A percentile compares a stretch with the other conserved stretches of the same genome.
Evolutionary conservation across 495 filamentous ascomycete genomes (phyloP).

Genomic region (Neurospora sp.): DNA sequence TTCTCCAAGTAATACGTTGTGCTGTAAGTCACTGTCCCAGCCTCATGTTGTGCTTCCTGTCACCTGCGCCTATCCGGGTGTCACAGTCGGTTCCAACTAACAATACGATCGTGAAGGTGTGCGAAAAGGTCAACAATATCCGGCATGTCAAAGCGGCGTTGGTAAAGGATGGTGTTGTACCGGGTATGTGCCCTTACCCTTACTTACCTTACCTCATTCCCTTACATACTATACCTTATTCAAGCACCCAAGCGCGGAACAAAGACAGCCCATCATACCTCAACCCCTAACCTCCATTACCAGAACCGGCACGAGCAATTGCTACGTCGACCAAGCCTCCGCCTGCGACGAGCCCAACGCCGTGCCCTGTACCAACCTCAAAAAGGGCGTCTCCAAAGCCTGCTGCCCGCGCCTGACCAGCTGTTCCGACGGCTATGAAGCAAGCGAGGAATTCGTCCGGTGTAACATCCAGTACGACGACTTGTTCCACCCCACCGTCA

Average conservation of each 20-base stretch:
- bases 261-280: not conserved
- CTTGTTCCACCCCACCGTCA: not conserved
- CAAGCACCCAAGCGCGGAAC: too few species aligned
- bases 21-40: not conserved
- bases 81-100: not conserved
- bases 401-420: conserved; percentile 11
- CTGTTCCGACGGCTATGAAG: not conserved
- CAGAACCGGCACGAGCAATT: conserved; percentile 1
- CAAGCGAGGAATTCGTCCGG: not conserved
- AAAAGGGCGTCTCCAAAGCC: conserved; percentile 3
- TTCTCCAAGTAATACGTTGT: not conserved
- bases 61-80: not conserved
- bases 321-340: conserved; percentile 5
- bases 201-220: not conserved
- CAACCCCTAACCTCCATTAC: not conserved
- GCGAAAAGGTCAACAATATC: not conserved
- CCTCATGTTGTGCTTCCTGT: not conserved
- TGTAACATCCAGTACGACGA: not conserved
- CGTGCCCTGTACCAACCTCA: conserved; percentile 5
- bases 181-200: not conserved
- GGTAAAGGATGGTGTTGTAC: conserved; percentile 7
- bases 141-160: conserved; percentile 2
- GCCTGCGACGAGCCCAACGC: conserved; percentile 2
- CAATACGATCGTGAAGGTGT: not conserved
- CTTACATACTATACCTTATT: too few species aligned